Base-by-base conservation (phyloP, 176 grass and related monocot genomes). In the Musa itinerans region DNA sequence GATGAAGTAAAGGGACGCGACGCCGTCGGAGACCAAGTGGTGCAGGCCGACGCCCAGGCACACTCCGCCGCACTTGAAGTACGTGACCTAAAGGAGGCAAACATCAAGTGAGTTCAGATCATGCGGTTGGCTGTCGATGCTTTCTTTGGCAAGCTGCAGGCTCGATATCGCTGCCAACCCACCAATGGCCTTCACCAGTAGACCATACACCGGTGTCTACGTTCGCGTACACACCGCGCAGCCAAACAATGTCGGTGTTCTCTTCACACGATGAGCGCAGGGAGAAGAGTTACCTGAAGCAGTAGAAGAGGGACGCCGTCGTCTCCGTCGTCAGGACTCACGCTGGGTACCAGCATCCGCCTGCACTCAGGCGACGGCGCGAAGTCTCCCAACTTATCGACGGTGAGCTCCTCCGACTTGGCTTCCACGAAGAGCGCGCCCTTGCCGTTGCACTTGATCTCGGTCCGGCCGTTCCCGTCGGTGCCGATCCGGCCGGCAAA, bases 31-130 rank as follows among this genome's bases (percentile, higher is more conserved):
- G 0, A 78, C 87, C 52, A 92, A 87, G 78, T 96, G 92, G 67
- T 92, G 89, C 89, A 92, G 85, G 10, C 92, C 92, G 12, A 96
- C 83, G 34, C 92, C 92, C 75, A 96, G 79, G 23, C 85, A 89
- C 21, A 90, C 81, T 0, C 89, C 92, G 56, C 92, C 89, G 21
- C 89, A 96, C 80, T 92, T 96, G 72, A 96, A 96, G 52, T 43
- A 6, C 4, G 34, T 43, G 34, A 43, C 34, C 34, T 43, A 43
- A 43, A 43, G 34, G 6, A 43, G 34, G 34, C 34, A 5, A 43
- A 43, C 4, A 43, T 6, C 0, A 6, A 43, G 34, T 43, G 34
- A 43, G 34, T 43, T 43, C 34, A 6, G 34, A 43, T 5, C 34
- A 43, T 43, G 34, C 4, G 34, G 34, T 43, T 43, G 4, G 34